Evolutionary conservation across 1,284 basidiomycete genomes (phyloP), one percentile per base, ranked within the genome.

Genomic region (Trichosporon sp.): DNA sequence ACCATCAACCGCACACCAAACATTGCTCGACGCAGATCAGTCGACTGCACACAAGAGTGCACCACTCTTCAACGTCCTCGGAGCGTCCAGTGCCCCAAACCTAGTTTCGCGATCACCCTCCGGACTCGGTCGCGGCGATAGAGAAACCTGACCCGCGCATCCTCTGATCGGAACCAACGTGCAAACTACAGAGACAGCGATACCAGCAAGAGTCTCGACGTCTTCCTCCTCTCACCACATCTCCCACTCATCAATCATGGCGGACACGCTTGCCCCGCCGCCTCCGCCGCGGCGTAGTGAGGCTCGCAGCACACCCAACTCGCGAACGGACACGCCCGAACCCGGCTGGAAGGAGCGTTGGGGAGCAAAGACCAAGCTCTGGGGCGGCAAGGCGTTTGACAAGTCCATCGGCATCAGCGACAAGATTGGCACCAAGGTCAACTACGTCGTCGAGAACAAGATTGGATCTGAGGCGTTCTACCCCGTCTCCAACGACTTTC

Each of bases 381-480:
- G 80, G 80, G 83, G 83, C 19, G 79, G 78, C 43, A 73, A 68
- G 21, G 84, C 80, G 0, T 70, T 81, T 7, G 81, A 82, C 12
- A 83, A 82, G 71, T 70, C 75, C 4, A 73, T 80, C 14, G 73
- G 74, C 32, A 72, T 78, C 48, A 77, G 74, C 26, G 84, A 85
- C 72, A 81, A 78, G 38, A 65, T 84, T 16, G 84, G 84, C 2
- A 78, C 75, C 10, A 77, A 72, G 56, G 77, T 84, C 67, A 85
- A 85, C 73, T 71, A 71, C 26, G 75, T 80, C 65, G 80, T 83
- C 0, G 83, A 81, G 69, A 80, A 79, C 76, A 71, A 75, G 51
- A 77, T 86, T 4, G 86, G 87, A 2, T 84, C 82, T 8, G 87
- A 88, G 71, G 78, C 84, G 1, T 88, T 88, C 76, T 88, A 85